These are phyloP conservation scores for Choanephora cucurbitarum DNA, from an alignment of 371 early-diverging fungal species.

Conservation along the genomic window DNA sequence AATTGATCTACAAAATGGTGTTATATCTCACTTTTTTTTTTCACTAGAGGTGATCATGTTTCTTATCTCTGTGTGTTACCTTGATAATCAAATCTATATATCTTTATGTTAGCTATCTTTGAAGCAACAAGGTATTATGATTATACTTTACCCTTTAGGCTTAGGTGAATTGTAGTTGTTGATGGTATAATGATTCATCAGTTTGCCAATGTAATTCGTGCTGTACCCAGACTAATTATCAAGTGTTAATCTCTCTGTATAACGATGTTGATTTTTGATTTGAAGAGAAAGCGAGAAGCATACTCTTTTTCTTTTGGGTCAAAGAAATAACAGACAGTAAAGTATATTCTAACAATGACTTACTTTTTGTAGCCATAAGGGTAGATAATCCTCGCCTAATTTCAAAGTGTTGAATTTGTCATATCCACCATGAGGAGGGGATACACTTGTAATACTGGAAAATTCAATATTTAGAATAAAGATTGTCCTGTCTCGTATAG, in stretches of 20 bases:
- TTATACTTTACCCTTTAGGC: slow-evolving; percentile 35
- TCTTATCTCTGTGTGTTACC: too few species aligned
- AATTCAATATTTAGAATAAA: too few species aligned
- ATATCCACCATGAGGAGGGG: slow-evolving; percentile 62
- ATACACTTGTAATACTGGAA: slow-evolving; percentile 51
- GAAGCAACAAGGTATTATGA: too few species aligned
- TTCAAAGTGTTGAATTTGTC: slow-evolving; percentile 47
- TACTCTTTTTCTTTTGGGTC: neutral
- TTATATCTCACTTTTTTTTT: too few species aligned
- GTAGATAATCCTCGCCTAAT: slow-evolving; percentile 53
- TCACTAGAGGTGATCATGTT: too few species aligned
- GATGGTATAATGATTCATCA: slow-evolving; percentile 59
- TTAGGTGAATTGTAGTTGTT: slow-evolving; percentile 44
- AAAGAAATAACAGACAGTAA: too few species aligned
- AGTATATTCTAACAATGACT: too few species aligned
- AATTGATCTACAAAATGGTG: slow-evolving; percentile 49
- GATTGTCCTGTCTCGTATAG: too few species aligned
- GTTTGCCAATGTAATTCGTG: slow-evolving; percentile 68
- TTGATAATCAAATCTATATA: slow-evolving; percentile 33
- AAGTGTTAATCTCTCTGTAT: too few species aligned
- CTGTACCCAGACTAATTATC: slow-evolving; percentile 58
- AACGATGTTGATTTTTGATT: too few species aligned
- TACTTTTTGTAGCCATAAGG: slow-evolving; percentile 42
- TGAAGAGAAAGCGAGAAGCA: too few species aligned
- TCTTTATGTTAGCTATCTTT: too few species aligned